Evolutionary conservation across 73 alveolate genomes (phyloP).

Genomic region (Durusdinium trenchii): DNA sequence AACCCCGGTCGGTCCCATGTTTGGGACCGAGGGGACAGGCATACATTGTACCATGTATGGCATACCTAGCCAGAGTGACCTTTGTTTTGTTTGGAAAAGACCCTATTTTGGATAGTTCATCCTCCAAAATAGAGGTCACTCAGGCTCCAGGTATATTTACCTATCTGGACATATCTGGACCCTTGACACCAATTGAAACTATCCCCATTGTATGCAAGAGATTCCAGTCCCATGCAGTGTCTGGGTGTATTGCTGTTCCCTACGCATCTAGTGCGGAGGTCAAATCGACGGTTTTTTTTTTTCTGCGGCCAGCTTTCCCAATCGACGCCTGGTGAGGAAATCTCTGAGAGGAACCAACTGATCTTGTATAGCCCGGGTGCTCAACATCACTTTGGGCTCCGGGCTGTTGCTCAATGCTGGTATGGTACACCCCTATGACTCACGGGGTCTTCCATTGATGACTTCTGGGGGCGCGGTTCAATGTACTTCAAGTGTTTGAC

Average conservation of each 20-base stretch:
- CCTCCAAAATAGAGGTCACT: neutral
- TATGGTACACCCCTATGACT: neutral
- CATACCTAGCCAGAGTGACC: neutral
- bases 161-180: neutral
- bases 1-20: neutral
- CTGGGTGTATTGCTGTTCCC: neutral
- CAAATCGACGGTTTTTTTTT: neutral
- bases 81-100: neutral
- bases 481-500: neutral
- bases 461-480: too few species aligned
- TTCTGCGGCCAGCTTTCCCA: neutral
- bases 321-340: neutral
- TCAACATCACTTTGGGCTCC: neutral
- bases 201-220: neutral
- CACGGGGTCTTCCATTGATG: neutral
- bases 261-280: neutral
- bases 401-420: neutral
- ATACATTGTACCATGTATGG: neutral
- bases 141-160: neutral
- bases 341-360: conserved; percentile 35
- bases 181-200: neutral
- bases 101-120: neutral
- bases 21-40: neutral
- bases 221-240: neutral
- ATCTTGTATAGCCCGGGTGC: neutral